Evolutionary conservation across 331 rosid species (phyloP).

Genomic region (Saraca asoca): DNA sequence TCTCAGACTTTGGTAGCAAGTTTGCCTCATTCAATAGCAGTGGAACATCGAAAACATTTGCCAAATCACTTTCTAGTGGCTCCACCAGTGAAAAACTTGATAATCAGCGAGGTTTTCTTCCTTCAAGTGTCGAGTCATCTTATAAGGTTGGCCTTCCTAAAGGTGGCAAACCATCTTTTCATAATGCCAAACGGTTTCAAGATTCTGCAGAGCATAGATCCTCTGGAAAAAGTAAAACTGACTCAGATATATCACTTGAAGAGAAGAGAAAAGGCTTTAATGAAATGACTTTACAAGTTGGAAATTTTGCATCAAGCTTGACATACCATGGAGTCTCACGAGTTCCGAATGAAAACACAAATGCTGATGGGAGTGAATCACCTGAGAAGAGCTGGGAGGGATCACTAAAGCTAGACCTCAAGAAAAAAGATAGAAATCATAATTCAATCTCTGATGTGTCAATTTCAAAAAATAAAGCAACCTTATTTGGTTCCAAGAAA

Average conservation of each 20-base stretch:
- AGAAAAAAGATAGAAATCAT: slow-evolving; percentile 49
- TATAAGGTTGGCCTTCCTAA: slow-evolving; percentile 39
- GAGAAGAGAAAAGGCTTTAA: slow-evolving; percentile 38
- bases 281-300: slow-evolving; percentile 41
- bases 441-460: slow-evolving; percentile 34
- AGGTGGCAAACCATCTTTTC: slow-evolving; percentile 39
- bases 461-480: slow-evolving; percentile 40
- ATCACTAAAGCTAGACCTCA: slow-evolving; percentile 40
- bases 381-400: slow-evolving; percentile 42
- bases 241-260: slow-evolving; percentile 40
- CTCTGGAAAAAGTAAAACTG: slow-evolving; percentile 39
- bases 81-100: slow-evolving; percentile 34
- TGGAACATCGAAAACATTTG: slow-evolving; percentile 36
- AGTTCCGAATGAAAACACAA: slow-evolving; percentile 37
- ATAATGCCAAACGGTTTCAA: slow-evolving; percentile 39
- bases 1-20: slow-evolving; percentile 37
- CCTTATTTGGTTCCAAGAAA: slow-evolving; percentile 41
- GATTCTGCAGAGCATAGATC: slow-evolving; percentile 49
- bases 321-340: slow-evolving; percentile 39
- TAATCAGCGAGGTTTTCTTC: slow-evolving; percentile 32
- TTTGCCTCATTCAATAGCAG: slow-evolving; percentile 38
- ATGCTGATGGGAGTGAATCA: slow-evolving; percentile 31
- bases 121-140: slow-evolving; percentile 43
- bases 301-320: slow-evolving; percentile 36
- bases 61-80: slow-evolving; percentile 40